A percentile compares a stretch with the other conserved stretches of the same genome.
Conservation (phyloP, 2,329 filamentous ascomycete species). For the Claviceps spartinae region DNA sequence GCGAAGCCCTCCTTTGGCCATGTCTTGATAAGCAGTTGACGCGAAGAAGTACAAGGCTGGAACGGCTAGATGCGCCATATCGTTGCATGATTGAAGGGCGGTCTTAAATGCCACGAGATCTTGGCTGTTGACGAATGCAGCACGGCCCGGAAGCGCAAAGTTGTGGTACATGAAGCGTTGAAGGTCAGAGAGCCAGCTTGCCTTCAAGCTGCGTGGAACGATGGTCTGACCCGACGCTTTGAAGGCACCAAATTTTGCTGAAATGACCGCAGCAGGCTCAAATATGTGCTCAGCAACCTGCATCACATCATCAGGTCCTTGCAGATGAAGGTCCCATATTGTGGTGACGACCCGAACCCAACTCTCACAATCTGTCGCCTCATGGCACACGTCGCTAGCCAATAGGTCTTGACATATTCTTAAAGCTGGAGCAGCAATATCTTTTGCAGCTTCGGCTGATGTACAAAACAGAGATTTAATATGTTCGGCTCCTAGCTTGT, state of each 20-base stretch:
- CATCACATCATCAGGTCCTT: constrained; percentile 30
- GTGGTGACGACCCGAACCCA: constrained; percentile 35
- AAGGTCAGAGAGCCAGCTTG: constrained; percentile 32
- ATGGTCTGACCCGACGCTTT: constrained; percentile 7
- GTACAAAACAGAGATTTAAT: constrained; percentile 42
- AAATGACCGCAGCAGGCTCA: constrained; percentile 20
- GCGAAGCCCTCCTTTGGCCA: constrained; percentile 16
- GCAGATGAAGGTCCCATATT: constrained; percentile 42
- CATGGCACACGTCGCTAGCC: constrained; percentile 17
- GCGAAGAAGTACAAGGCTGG: constrained; percentile 33
- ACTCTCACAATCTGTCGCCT: constrained; percentile 23
- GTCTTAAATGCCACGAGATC: constrained; percentile 27
- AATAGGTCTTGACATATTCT: constrained; percentile 29
- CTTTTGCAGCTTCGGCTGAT: constrained; percentile 32
- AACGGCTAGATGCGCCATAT: constrained; percentile 22
- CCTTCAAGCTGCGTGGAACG: constrained; percentile 9
- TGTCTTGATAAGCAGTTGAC: constrained; percentile 13
- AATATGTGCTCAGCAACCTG: constrained; percentile 37
- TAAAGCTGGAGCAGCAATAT: constrained; percentile 32
- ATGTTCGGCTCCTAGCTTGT: constrained; percentile 42
- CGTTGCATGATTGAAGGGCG: constrained; percentile 26
- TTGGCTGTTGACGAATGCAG: constrained; percentile 29
- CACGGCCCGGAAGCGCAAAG: constrained; percentile 37
- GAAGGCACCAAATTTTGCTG: constrained; percentile 26
- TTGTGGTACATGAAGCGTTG: constrained; percentile 35